Base-by-base conservation (phyloP, 768 basidiomycete genomes). In the Boletus tylopilopsis region DNA sequence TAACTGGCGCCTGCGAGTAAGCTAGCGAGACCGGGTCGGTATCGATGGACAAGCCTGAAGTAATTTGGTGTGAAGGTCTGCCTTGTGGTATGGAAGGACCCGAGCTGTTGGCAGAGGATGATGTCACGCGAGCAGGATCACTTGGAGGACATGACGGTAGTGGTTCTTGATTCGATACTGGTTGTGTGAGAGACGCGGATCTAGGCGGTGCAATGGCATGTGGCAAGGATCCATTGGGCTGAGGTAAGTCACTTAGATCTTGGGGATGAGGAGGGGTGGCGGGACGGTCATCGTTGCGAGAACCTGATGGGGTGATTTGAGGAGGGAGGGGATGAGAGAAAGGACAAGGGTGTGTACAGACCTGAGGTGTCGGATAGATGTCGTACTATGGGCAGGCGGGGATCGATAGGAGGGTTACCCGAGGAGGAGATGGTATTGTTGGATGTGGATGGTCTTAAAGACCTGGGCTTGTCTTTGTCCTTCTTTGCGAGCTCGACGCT, bases 401-500 rank as follows among this genome's bases (percentile, higher is more conserved):
- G 64, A 38, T 75, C 71, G 15, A 51, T 29, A 22, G 56, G 45
- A 5, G 45, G 53, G 33, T 52, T 63, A 34, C 54, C 51, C 23
- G 54, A 42, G 15, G 53, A 42, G 21, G 64, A 60, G 15, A 62
- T 57, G 46, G 62, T 29, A 23, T 43, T 11, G 49, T 43, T 68
- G 47, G 68, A 68, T 25, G 44, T 13, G 8, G 62, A 68, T 1
- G 62, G 55, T 24, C 57, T 53, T 9, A 54, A 34, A 15, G 47
- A 32, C 35, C 22, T 66, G 12, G 47, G 33, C 36, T 51, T 62
- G 42, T 56, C 63, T 54, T 47, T 68, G 15, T 63, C 68, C 50
- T 60, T 70, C 54, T 56, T 68, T 21, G 50, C 25, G 29, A 64
- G 49, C 74, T 86, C 73, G 76, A 70, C 38, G 62, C 65, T 52